Conservation (phyloP, 306 rosid genomes). For the Luffa acutangula region DNA sequence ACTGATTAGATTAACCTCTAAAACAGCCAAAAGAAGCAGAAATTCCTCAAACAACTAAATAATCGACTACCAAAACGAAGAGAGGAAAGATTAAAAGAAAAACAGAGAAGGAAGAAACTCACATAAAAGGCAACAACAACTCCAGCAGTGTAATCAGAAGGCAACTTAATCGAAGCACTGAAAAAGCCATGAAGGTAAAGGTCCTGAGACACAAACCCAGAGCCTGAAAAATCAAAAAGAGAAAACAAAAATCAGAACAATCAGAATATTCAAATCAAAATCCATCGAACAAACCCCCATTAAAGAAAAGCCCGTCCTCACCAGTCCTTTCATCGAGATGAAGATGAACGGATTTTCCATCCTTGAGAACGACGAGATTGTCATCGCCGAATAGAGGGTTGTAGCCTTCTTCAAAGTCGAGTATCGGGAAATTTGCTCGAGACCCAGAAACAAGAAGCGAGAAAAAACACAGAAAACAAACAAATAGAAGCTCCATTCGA, state of each 20-base stretch:
- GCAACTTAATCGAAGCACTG: slow-evolving; percentile 89
- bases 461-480: slow-evolving; percentile 14
- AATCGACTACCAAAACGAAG: not conserved
- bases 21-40: not conserved
- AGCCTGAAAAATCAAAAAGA: slow-evolving; percentile 35
- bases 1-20: not conserved
- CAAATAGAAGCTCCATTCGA: slow-evolving; percentile 21
- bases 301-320: slow-evolving; percentile 1
- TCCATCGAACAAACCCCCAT: not conserved
- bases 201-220: slow-evolving; percentile 95
- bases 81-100: not conserved
- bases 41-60: not conserved
- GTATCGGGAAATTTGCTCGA: slow-evolving; percentile 34
- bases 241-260: slow-evolving; percentile 1
- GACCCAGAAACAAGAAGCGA: slow-evolving; percentile 34
- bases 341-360: slow-evolving; percentile 82
- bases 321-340: slow-evolving; percentile 76
- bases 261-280: not conserved
- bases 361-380: slow-evolving; percentile 50
- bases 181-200: slow-evolving; percentile 79
- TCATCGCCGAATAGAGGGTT: slow-evolving; percentile 65
- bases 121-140: slow-evolving; percentile 96
- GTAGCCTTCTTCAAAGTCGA: slow-evolving; percentile 79
- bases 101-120: slow-evolving; percentile 22
- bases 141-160: slow-evolving; percentile 91